These are phyloP conservation scores for Microthlaspi erraticum DNA, from an alignment of 345 rosid genomes.

Conservation along the genomic window DNA sequence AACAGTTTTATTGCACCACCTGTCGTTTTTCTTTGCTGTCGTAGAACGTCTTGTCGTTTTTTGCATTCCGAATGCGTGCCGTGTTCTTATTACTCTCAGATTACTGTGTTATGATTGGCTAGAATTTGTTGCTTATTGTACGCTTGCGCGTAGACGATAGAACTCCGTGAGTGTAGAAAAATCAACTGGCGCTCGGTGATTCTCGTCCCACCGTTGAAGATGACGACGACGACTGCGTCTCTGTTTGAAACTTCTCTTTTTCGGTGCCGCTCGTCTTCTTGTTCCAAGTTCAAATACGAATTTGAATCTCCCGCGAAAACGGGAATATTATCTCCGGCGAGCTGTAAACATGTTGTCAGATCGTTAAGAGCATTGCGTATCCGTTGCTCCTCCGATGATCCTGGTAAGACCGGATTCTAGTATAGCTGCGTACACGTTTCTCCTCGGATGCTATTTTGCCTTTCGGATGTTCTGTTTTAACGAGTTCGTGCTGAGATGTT, in stretches of 20 bases:
- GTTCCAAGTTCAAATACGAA: conserved; percentile 37
- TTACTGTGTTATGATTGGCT: conserved; percentile 23
- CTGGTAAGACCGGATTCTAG: conserved; percentile 37
- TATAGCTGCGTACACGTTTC: not conserved
- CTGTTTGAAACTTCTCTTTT: conserved; percentile 20
- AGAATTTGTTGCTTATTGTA: not conserved
- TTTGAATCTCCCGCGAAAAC: conserved; percentile 54
- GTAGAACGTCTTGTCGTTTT: conserved; percentile 33
- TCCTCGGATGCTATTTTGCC: not conserved
- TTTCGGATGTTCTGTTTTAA: not conserved
- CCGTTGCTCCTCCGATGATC: conserved; percentile 24
- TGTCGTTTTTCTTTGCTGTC: not conserved
- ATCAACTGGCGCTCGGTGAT: not conserved
- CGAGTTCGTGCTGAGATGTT: not conserved
- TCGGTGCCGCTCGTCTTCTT: conserved; percentile 18
- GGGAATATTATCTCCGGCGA: conserved; percentile 36
- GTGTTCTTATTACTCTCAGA: conserved; percentile 10
- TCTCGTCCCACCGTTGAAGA: conserved; percentile 46
- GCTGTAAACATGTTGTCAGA: conserved; percentile 36
- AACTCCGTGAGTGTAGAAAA: not conserved
- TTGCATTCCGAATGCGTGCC: conserved; percentile 26
- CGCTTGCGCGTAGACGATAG: not conserved
- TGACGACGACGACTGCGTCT: conserved; percentile 36
- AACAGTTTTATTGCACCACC: not conserved
- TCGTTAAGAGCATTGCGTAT: conserved; percentile 32